Conservation (phyloP, 1,284 basidiomycete genomes). For the Hymenochaete sp. region DNA sequence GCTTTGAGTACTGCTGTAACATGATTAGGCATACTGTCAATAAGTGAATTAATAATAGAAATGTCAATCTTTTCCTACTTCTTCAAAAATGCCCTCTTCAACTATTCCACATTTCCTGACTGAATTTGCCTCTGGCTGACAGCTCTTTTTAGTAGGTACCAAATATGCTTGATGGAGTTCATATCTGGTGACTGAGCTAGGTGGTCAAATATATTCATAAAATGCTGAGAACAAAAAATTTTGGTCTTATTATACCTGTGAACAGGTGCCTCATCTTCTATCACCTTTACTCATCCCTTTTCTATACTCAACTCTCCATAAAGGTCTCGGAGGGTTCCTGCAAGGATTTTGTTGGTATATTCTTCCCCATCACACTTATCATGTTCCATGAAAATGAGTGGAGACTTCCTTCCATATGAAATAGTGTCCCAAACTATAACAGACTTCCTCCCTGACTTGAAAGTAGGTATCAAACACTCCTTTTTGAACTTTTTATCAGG, state of each 20-base stretch:
- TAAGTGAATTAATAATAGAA: not conserved
- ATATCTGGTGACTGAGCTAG: constrained; percentile 8
- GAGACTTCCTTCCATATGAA: not conserved
- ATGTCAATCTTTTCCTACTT: constrained; percentile 1
- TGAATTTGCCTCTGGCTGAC: not conserved
- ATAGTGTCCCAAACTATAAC: not conserved
- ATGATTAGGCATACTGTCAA: not conserved
- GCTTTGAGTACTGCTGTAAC: not conserved
- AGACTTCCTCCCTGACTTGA: constrained; percentile 1
- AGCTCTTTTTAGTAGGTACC: constrained; percentile 1
- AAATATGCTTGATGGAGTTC: constrained; percentile 3
- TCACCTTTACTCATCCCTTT: not conserved
- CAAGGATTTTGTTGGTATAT: not conserved
- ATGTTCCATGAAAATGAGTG: not conserved
- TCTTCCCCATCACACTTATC: not conserved
- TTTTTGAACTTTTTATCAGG: not conserved
- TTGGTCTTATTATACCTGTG: not conserved
- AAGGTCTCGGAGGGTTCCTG: constrained; percentile 4
- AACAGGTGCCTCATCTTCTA: constrained; percentile 4
- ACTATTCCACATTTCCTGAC: not conserved
- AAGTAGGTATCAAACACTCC: constrained; percentile 1
- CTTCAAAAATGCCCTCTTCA: constrained; percentile 3
- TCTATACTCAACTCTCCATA: not conserved
- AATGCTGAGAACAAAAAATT: not conserved
- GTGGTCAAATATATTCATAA: not conserved